Percentiles rank a stretch among this genome's conserved stretches.
Conservation (phyloP, 1,284 basidiomycete species). For the Cutaneotrichosporon arboriforme region DNA sequence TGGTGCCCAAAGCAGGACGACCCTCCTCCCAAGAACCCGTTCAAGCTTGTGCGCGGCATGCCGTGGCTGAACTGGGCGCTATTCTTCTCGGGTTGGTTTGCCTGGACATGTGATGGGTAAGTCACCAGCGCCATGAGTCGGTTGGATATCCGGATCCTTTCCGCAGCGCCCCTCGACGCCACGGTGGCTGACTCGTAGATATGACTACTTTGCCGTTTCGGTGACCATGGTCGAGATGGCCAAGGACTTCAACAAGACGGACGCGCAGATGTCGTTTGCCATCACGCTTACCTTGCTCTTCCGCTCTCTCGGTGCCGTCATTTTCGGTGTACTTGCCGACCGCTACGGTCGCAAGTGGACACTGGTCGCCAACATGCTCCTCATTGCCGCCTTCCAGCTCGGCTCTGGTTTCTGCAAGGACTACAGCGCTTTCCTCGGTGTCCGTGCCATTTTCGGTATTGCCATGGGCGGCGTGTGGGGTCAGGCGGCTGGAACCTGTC, state of each 20-base stretch:
- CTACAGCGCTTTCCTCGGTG: conserved; percentile 50
- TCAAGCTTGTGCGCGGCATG: conserved; percentile 45
- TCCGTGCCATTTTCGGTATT: conserved; percentile 67
- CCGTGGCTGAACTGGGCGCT: conserved; percentile 52
- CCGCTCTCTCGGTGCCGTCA: conserved; percentile 76
- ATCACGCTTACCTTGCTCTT: conserved; percentile 92
- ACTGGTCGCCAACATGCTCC: conserved; percentile 65
- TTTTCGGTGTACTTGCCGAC: conserved; percentile 72
- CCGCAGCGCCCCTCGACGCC: no score
- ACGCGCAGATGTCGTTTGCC: conserved; percentile 53
- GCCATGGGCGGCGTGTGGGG: conserved; percentile 66
- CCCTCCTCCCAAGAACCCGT: conserved; percentile 31
- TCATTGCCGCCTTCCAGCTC: conserved; percentile 71
- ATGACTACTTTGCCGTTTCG: conserved; percentile 24
- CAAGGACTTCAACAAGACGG: conserved; percentile 35
- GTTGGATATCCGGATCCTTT: neutral
- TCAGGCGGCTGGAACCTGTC: conserved; percentile 47
- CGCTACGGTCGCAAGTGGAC: conserved; percentile 92
- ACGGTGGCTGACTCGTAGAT: conserved; percentile 4
- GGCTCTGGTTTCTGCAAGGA: conserved; percentile 54
- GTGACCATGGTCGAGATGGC: conserved; percentile 53
- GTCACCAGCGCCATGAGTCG: neutral
- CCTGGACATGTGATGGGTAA: conserved; percentile 52
- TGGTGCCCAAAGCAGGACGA: conserved; percentile 2
- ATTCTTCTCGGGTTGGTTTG: conserved; percentile 56